Evolutionary conservation across 1,284 basidiomycete genomes (phyloP).

Genomic region (Tranzscheliella williamsii): DNA sequence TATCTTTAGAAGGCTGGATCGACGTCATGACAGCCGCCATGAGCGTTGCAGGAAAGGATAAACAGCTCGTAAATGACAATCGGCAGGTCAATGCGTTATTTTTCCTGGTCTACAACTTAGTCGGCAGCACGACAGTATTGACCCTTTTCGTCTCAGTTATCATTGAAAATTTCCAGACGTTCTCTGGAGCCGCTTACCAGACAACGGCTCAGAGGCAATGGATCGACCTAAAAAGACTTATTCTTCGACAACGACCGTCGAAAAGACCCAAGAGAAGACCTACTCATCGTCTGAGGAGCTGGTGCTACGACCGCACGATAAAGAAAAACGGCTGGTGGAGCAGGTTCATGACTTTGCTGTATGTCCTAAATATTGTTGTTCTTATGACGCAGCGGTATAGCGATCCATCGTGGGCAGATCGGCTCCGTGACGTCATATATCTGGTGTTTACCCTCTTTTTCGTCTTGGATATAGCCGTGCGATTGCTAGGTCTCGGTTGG

Average conservation of each 20-base stretch:
- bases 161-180: conserved; percentile 85
- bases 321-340: conserved; percentile 95
- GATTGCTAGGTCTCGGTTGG: conserved; percentile 83
- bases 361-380: conserved; percentile 80
- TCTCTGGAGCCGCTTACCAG: conserved; percentile 73
- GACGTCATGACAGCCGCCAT: conserved; percentile 85
- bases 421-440: conserved; percentile 77
- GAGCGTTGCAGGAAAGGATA: conserved; percentile 70
- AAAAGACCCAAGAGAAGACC: conserved; percentile 74
- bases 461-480: conserved; percentile 75
- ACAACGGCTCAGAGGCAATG: conserved; percentile 91
- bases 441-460: conserved; percentile 76
- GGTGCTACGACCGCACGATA: conserved; percentile 91
- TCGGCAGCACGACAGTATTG: conserved; percentile 80
- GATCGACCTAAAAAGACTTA: conserved; percentile 88
- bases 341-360: conserved; percentile 77
- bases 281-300: conserved; percentile 68
- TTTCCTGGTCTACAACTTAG: conserved; percentile 87
- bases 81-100: conserved; percentile 73
- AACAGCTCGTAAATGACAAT: conserved; percentile 50
- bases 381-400: conserved; percentile 84
- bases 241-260: conserved; percentile 83
- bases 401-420: conserved; percentile 67
- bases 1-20: conserved; percentile 91
- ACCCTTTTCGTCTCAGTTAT: conserved; percentile 73